Conservation (phyloP, 257 asterid genomes). For the Voacanga thouarsii region DNA sequence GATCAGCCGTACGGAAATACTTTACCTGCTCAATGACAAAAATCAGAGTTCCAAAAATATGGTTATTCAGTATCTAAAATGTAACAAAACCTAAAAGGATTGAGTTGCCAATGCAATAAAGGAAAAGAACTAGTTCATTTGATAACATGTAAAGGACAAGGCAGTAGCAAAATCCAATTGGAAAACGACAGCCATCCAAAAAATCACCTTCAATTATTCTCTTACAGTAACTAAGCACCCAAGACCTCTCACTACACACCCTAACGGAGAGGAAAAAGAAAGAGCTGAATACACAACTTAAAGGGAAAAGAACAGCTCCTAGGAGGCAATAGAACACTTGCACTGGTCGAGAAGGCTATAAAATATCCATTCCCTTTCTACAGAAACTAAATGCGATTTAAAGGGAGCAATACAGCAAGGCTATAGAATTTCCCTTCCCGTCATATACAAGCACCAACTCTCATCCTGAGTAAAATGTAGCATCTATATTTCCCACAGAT, state of each 20-base stretch:
- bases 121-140: neutral
- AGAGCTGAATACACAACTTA: neutral
- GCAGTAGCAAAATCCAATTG: neutral
- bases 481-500: neutral
- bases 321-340: neutral
- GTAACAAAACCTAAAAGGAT: neutral
- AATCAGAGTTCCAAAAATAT: neutral
- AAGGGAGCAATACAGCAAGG: neutral
- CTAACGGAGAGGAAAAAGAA: neutral
- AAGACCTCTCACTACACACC: neutral
- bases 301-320: neutral
- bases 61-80: neutral
- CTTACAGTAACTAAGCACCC: neutral
- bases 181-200: neutral
- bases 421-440: neutral
- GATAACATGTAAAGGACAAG: neutral
- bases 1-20: conserved; percentile 6
- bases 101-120: neutral
- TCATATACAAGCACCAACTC: neutral
- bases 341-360: neutral
- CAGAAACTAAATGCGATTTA: neutral
- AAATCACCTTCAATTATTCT: neutral
- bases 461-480: neutral
- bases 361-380: neutral
- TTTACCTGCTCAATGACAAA: conserved; percentile 17